Base-by-base conservation (phyloP, 2,329 filamentous ascomycete genomes). In the Colletotrichum destructivum region DNA sequence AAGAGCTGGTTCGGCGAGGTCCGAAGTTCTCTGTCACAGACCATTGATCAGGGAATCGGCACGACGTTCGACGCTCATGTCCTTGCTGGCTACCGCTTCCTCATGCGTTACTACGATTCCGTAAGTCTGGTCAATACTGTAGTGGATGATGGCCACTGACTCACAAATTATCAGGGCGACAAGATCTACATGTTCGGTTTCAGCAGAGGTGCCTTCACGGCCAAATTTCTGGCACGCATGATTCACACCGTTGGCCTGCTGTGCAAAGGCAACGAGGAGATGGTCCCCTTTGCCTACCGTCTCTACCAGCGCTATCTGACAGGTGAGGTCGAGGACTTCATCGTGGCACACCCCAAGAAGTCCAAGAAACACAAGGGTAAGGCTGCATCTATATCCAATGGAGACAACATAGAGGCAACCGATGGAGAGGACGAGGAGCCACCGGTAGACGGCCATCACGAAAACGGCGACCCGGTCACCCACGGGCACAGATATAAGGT, bases 141-240 rank as follows among this genome's bases (percentile, higher is more conserved):
- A 2, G 6, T 4, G 16, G 21, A 8, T n/a, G 8, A 61, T 51
- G 12, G 42, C 62, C 13, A 52, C 11, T 23, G 35, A 65, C 15
- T 8, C 13, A n/a, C 7, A 2, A 7, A 26, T 15, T 2, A 31
- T 21, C 75, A 85, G 76, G 84, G 82, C 0, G 86, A 86, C 73
- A 83, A 84, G 60, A 87, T 89, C 44, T 89, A 88, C 74, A 84
- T 88, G 75, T 88, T 88, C 59, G 87, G 87, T 15, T 88, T 88
- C 75, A 85, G 83, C 9, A 83, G 87, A 26, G 87, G 87, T 2
- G 86, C 87, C 15, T 88, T 85, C 74, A 87, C 85, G 1, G 87
- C 87, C n/a, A 84, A 84, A 26, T 87, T 88, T 74, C 81, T 88
- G 1, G 84, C 87, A 0, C 82, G 85, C 56, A 88, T 88, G 87